Evolutionary conservation across 1,284 basidiomycete genomes (phyloP).

Genomic region (Rhizoctonia solani): DNA sequence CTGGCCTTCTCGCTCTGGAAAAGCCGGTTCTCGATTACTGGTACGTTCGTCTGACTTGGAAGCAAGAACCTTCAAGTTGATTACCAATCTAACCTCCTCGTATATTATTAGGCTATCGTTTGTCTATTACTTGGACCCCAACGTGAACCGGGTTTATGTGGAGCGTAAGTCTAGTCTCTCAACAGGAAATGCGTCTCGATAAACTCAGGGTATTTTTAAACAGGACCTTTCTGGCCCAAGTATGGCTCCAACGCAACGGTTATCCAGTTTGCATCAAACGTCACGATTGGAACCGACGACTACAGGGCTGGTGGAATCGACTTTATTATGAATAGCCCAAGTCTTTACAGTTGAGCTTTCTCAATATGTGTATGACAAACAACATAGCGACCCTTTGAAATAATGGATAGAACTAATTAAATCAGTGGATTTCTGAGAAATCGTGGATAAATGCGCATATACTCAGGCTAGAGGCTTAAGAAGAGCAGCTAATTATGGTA

Average conservation of each 20-base stretch:
- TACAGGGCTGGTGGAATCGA: slow-evolving; percentile 15
- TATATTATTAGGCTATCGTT: slow-evolving; percentile 3
- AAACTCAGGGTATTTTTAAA: too few relatives aligned
- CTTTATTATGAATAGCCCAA: slow-evolving; percentile 24
- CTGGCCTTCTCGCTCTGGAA: background rate
- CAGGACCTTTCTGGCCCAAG: background rate
- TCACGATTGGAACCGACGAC: background rate
- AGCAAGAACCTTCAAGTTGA: too few relatives aligned
- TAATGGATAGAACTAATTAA: too few relatives aligned
- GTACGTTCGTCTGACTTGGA: too few relatives aligned
- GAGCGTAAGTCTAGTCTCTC: too few relatives aligned
- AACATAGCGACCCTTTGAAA: background rate
- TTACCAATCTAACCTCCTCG: too few relatives aligned
- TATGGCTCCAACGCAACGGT: slow-evolving; percentile 3
- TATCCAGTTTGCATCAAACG: background rate
- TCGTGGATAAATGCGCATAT: too few relatives aligned
- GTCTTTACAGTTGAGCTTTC: too few relatives aligned
- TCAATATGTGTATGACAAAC: slow-evolving; percentile 16
- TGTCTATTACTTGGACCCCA: slow-evolving; percentile 1
- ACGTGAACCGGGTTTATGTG: too few relatives aligned
- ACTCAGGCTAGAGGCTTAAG: too few relatives aligned
- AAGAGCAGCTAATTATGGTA: too few relatives aligned
- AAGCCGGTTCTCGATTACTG: slow-evolving; percentile 4
- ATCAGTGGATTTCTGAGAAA: background rate
- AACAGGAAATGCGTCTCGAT: too few relatives aligned